These are phyloP conservation scores for Aspergillus glaucus DNA, from an alignment of 2,329 filamentous ascomycete genomes.

Conservation along the genomic window DNA sequence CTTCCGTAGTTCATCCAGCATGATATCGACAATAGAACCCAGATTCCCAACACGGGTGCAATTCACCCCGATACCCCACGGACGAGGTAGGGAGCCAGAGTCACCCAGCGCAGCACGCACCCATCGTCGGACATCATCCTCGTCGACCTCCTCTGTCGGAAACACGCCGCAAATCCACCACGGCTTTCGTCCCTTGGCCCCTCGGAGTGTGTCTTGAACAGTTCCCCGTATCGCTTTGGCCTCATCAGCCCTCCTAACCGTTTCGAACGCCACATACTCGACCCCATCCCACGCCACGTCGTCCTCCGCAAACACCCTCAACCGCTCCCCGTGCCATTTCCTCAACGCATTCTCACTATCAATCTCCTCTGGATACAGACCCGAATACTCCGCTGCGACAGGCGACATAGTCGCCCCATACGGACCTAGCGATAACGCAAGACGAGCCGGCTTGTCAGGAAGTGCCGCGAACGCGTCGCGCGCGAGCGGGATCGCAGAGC, in stretches of 20 bases:
- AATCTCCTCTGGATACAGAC: constrained; percentile 51
- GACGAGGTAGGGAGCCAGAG: constrained; percentile 19
- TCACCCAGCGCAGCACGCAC: constrained; percentile 31
- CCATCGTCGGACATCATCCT: constrained; percentile 28
- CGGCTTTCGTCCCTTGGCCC: constrained; percentile 21
- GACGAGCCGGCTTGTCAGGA: constrained; percentile 4
- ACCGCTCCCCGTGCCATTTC: constrained; percentile 53
- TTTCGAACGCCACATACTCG: constrained; percentile 58
- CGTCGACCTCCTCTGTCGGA: constrained; percentile 45
- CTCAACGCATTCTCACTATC: constrained; percentile 40
- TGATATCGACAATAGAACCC: constrained; percentile 16
- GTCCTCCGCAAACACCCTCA: constrained; percentile 45
- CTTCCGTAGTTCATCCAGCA: constrained; percentile 31
- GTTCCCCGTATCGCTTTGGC: constrained; percentile 51
- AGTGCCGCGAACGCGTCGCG: constrained; percentile 21
- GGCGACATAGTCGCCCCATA: constrained; percentile 64
- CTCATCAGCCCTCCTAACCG: constrained; percentile 58
- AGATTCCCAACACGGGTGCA: constrained; percentile 46
- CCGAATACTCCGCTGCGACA: constrained; percentile 57
- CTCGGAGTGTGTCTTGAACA: constrained; percentile 17
- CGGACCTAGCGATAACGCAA: constrained; percentile 57
- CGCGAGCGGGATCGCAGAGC: constrained; percentile 33
- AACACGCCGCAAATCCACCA: constrained; percentile 62
- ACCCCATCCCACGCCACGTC: constrained; percentile 40
- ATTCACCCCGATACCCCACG: constrained; percentile 62